Evolutionary conservation across 2,329 filamentous ascomycete species (phyloP), one percentile per base, ranked within the genome.

Genomic region (Xylogone sp.): DNA sequence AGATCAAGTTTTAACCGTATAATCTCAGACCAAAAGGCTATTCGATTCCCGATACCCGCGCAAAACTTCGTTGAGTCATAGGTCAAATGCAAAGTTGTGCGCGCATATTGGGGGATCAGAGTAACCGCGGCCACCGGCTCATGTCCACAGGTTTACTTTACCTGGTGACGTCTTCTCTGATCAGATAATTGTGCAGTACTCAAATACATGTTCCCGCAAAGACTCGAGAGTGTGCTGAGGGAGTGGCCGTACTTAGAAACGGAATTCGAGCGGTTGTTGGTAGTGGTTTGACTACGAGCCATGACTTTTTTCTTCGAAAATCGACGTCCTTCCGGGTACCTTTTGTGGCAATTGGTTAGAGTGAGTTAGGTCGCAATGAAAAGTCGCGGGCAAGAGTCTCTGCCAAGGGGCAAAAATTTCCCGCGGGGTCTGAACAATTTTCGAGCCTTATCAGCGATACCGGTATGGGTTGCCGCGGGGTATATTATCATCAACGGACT

Each of bases 1-100:
- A 90, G 88, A 91, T 91, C 88, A 92, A 93, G 88, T 92, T 88
- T 75, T 39, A 77, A 86, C 89, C 88, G 89, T 93, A 87, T 93
- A 83, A 83, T 93, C 88, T 91, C 86, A 89, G 81, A 75, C 74
- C 72, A 68, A 69, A 59, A 39, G 13, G 12, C n/a, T 39, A 5
- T 16, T 39, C 34, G n/a, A 39, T 16, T 13, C 13, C 34, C 4
- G 34, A 18, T 16, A 18, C 6, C 6, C 24, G 10, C 5, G 24
- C 24, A 27, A 6, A 27, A 6, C 24, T 27, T 27, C n/a, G n/a
- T n/a, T n/a, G n/a, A n/a, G n/a, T n/a, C n/a, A n/a, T n/a, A n/a
- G n/a, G n/a, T n/a, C n/a, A 45, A 19, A 50, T 45, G 47, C 34
- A 42, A 43, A 45, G 54, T 45, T 54, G 52, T 48, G 53, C 51